phyloP scores from a whole-genome alignment of 2,329 filamentous ascomycete species.

The Curvularia eragrostidis region DNA sequence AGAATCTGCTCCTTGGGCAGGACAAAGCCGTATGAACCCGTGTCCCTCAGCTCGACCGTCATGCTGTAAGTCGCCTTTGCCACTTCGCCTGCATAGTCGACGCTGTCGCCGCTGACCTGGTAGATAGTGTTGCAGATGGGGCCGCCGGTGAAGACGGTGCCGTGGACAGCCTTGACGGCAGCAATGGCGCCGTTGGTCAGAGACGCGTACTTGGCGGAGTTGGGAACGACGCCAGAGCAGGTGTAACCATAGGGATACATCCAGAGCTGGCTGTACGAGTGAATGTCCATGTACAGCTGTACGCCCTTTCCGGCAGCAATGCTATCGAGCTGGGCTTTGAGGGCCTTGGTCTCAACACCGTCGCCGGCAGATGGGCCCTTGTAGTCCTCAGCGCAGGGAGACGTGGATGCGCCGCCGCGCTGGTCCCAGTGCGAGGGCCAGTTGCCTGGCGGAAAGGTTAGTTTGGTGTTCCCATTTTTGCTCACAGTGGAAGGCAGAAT shows the following conservation, averaged over 20 bases:
- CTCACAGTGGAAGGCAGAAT: too few relatives aligned
- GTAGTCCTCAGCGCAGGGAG: constrained; percentile 48
- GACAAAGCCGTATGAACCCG: constrained; percentile 58
- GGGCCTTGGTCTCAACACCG: constrained; percentile 47
- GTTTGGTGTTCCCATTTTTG: not conserved
- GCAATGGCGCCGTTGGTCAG: constrained; percentile 59
- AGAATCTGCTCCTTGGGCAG: constrained; percentile 58
- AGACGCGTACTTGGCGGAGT: constrained; percentile 57
- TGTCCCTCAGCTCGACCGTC: constrained; percentile 60
- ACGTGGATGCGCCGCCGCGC: constrained; percentile 42
- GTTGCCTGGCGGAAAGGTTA: constrained; percentile 30
- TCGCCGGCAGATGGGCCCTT: constrained; percentile 45
- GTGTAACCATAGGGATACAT: constrained; percentile 66
- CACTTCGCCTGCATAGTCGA: constrained; percentile 55
- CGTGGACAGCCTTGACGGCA: constrained; percentile 64
- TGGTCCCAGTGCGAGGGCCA: constrained; percentile 48
- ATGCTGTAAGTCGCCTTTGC: constrained; percentile 55
- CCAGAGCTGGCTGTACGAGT: constrained; percentile 61
- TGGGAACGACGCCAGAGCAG: constrained; percentile 57
- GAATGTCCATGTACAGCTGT: constrained; percentile 69
- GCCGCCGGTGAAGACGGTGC: constrained; percentile 52
- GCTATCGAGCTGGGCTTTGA: constrained; percentile 57
- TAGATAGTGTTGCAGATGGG: constrained; percentile 68
- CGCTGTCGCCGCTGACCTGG: constrained; percentile 57
- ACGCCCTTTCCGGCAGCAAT: constrained; percentile 59